Conservation (phyloP, 192 early-diverging fungal species). For the Rhizophagus clarus region DNA sequence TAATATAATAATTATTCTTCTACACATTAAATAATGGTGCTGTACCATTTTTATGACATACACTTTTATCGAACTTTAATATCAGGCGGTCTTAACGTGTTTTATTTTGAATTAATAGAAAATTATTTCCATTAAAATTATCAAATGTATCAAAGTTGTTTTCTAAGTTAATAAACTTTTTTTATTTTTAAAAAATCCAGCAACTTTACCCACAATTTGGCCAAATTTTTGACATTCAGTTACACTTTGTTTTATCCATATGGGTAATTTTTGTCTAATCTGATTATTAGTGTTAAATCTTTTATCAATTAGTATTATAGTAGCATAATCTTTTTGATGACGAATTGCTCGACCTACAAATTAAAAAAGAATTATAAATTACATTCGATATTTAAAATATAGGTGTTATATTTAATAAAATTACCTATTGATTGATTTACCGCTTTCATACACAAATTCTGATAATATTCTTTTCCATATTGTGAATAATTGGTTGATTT, state of each 20-base stretch:
- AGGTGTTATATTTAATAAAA: slow-evolving; percentile 52
- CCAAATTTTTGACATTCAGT: slow-evolving; percentile 56
- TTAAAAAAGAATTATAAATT: neutral
- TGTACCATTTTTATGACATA: too few species aligned
- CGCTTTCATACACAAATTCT: slow-evolving; percentile 81
- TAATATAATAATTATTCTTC: too few species aligned
- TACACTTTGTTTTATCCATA: slow-evolving; percentile 68
- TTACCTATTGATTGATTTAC: slow-evolving; percentile 73
- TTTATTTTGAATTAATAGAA: too few species aligned
- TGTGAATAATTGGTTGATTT: slow-evolving; percentile 36
- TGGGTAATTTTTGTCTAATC: slow-evolving; percentile 69
- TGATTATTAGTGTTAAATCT: slow-evolving; percentile 50
- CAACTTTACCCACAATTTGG: slow-evolving; percentile 39
- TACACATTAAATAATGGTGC: too few species aligned
- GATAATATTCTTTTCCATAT: slow-evolving; percentile 58
- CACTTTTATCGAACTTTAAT: too few species aligned
- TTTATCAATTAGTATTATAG: slow-evolving; percentile 80
- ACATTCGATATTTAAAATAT: neutral
- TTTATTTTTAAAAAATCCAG: slow-evolving; percentile 49
- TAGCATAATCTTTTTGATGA: slow-evolving; percentile 85
- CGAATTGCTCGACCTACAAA: slow-evolving; percentile 84
- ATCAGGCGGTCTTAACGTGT: too few species aligned
- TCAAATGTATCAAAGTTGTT: too few species aligned
- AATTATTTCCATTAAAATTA: too few species aligned
- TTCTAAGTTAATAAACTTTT: too few species aligned